phyloP scores from a whole-genome alignment of 169 alveolate genomes.

The Blepharisma undulans region DNA sequence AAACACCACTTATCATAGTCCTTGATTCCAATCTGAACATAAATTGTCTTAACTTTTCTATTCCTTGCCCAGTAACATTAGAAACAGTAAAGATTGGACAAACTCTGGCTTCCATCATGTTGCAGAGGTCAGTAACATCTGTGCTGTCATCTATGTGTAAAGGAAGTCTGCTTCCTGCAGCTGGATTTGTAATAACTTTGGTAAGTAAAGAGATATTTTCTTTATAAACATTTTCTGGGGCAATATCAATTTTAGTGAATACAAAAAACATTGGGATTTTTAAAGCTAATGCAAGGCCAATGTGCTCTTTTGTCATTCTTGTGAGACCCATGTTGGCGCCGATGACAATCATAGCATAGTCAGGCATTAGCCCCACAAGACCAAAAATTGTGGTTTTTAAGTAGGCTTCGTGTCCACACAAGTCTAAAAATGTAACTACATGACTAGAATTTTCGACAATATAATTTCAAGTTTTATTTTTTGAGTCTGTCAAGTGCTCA shows the following conservation, averaged over 20 bases:
- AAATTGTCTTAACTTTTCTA: slow-evolving; percentile 64
- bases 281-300: slow-evolving; percentile 84
- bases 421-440: slow-evolving; percentile 81
- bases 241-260: slow-evolving; percentile 88
- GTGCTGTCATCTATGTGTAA: slow-evolving; percentile 54
- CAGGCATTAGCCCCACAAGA: slow-evolving; percentile 81
- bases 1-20: slow-evolving; percentile 48
- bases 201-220: slow-evolving; percentile 59
- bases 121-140: slow-evolving; percentile 65
- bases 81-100: slow-evolving; percentile 85
- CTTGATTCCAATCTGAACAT: slow-evolving; percentile 61
- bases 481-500: slow-evolving; percentile 61
- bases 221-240: slow-evolving; percentile 80
- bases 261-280: slow-evolving; percentile 85
- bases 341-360: slow-evolving; percentile 85
- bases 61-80: slow-evolving; percentile 84
- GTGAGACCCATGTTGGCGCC: slow-evolving; percentile 90
- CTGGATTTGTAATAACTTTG: slow-evolving; percentile 56
- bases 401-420: slow-evolving; percentile 91
- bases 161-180: slow-evolving; percentile 64
- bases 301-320: slow-evolving; percentile 90
- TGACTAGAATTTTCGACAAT: slow-evolving; percentile 65
- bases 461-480: slow-evolving; percentile 77
- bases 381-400: slow-evolving; percentile 91
- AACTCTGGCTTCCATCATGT: slow-evolving; percentile 51